Conservation (phyloP, 2,329 filamentous ascomycete genomes). For the Fusarium anthophilum region DNA sequence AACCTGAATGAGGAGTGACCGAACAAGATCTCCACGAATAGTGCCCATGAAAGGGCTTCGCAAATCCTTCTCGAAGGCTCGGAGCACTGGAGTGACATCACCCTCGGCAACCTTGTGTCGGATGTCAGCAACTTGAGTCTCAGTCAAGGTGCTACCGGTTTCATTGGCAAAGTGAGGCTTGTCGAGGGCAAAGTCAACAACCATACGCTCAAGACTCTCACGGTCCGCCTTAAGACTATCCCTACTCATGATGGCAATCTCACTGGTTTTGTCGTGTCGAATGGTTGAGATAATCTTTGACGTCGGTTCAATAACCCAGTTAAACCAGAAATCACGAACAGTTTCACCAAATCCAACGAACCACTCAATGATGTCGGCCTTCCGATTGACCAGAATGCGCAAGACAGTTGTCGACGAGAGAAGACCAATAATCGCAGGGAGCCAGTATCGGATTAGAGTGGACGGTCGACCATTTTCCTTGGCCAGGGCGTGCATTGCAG, state of each 20-base stretch:
- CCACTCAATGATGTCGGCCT: conserved; percentile 83
- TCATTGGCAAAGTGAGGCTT: conserved; percentile 72
- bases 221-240: conserved; percentile 90
- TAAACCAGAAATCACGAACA: conserved; percentile 88
- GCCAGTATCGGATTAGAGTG: conserved; percentile 84
- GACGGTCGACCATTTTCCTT: conserved; percentile 79
- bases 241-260: conserved; percentile 96
- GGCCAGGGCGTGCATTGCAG: conserved; percentile 64
- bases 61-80: conserved; percentile 90
- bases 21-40: conserved; percentile 84
- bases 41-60: conserved; percentile 84
- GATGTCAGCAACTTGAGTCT: conserved; percentile 77
- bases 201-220: conserved; percentile 95
- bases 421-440: conserved; percentile 75
- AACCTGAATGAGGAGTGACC: conserved; percentile 92
- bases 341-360: conserved; percentile 81
- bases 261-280: conserved; percentile 88
- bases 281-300: conserved; percentile 90
- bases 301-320: conserved; percentile 91
- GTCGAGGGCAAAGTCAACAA: conserved; percentile 92
- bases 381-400: conserved; percentile 76
- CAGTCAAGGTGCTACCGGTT: conserved; percentile 61
- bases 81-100: conserved; percentile 90
- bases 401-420: conserved; percentile 90
- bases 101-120: conserved; percentile 85